Percentiles rank a stretch among this genome's conserved stretches.
These are phyloP conservation scores for Trichoderma sp. DNA, from an alignment of 2,329 filamentous ascomycete genomes.

Conservation along the genomic window DNA sequence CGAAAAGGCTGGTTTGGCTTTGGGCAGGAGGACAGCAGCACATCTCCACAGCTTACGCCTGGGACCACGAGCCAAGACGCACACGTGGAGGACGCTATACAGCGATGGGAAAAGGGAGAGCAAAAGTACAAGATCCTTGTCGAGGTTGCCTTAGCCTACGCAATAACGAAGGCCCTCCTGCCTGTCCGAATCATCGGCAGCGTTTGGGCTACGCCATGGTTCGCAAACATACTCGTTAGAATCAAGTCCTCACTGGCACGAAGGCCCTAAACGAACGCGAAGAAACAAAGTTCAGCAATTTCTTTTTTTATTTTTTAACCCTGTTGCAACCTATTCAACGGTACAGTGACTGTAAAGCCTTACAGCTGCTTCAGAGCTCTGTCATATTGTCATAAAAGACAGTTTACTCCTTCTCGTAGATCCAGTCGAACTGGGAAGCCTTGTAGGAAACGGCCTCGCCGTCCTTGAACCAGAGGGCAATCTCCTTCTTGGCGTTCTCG, in stretches of 20 bases:
- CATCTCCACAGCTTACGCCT: conserved; percentile 23
- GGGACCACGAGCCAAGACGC: conserved; percentile 21
- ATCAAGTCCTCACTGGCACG: conserved; percentile 33
- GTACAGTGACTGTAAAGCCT: not conserved
- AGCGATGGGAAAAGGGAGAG: conserved; percentile 41
- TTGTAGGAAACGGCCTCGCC: conserved; percentile 85
- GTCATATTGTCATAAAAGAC: not conserved
- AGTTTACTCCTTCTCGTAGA: conserved; percentile 83
- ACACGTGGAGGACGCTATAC: conserved; percentile 30
- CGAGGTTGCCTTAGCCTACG: conserved; percentile 83
- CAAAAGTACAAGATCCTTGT: conserved; percentile 56
- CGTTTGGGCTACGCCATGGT: conserved; percentile 89
- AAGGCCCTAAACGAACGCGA: conserved; percentile 25
- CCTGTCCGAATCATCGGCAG: conserved; percentile 74
- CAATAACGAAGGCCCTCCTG: conserved; percentile 81
- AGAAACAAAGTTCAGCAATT: conserved; percentile 16
- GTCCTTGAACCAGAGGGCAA: conserved; percentile 95
- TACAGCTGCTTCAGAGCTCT: not conserved
- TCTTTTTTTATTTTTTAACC: conserved; percentile 28
- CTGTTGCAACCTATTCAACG: conserved; percentile 21
- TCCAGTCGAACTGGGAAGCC: conserved; percentile 81
- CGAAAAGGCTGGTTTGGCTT: conserved; percentile 80
- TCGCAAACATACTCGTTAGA: conserved; percentile 65
- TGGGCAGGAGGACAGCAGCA: conserved; percentile 33
- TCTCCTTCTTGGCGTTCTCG: conserved; percentile 99